A percentile compares a stretch with the other conserved stretches of the same genome.
Evolutionary conservation across 257 asterid genomes (phyloP).

Genomic region (Scutellaria galericulata): DNA sequence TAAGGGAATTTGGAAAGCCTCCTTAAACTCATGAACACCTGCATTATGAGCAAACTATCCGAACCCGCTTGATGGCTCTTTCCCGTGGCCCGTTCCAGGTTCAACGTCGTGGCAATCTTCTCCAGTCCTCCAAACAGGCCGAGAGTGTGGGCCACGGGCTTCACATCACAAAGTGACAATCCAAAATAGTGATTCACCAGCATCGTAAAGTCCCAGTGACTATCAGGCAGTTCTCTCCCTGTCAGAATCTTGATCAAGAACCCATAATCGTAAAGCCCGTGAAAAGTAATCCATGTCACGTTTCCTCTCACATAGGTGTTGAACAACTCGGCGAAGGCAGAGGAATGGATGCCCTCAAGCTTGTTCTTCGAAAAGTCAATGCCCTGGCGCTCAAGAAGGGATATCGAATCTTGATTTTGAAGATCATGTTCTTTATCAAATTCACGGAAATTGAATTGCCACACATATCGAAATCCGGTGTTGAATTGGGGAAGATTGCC

Average conservation of each 20-base stretch:
- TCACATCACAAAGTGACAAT: constrained; percentile 28
- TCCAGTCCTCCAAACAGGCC: constrained; percentile 39
- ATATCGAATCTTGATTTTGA: constrained; percentile 34
- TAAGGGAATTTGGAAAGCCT: too few species aligned
- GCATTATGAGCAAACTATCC: constrained; percentile 37
- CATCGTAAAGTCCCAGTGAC: not conserved
- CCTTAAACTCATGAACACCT: not conserved
- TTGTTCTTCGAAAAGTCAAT: constrained; percentile 18
- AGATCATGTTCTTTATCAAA: constrained; percentile 37
- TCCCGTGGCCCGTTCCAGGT: constrained; percentile 30
- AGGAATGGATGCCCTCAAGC: not conserved
- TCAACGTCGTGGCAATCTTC: constrained; percentile 28
- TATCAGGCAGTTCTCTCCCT: constrained; percentile 8
- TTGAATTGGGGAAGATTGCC: constrained; percentile 29
- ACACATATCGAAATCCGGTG: not conserved
- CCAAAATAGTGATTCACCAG: constrained; percentile 28
- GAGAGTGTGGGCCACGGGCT: constrained; percentile 2
- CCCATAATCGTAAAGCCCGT: constrained; percentile 38
- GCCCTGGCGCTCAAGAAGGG: constrained; percentile 26
- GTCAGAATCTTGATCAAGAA: constrained; percentile 26
- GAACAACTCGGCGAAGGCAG: not conserved
- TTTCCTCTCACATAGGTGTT: too few species aligned
- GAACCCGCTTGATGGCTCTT: constrained; percentile 47
- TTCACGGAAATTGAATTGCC: constrained; percentile 50
- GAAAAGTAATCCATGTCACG: constrained; percentile 47